Conservation (phyloP, 106 monocot genomes). For the Cymbidium sinense region DNA sequence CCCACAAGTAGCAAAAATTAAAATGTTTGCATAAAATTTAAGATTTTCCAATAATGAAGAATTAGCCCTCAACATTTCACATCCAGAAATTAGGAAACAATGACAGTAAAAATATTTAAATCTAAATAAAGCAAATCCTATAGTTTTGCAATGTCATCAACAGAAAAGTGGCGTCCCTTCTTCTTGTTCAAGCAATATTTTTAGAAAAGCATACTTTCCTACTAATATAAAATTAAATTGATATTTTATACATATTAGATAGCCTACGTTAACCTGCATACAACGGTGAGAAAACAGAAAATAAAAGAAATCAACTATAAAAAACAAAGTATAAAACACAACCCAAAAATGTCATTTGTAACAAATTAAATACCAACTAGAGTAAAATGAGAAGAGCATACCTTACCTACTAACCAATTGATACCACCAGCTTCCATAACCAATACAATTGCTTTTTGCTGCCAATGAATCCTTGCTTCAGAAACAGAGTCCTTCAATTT, state of each 20-base stretch:
- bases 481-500: slow-evolving; percentile 22
- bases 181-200: background rate
- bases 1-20: background rate
- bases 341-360: background rate
- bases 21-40: background rate
- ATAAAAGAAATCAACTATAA: background rate
- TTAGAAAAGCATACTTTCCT: background rate
- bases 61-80: background rate
- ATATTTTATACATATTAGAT: background rate
- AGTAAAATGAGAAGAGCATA: slow-evolving; percentile 21
- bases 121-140: background rate
- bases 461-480: slow-evolving; percentile 50
- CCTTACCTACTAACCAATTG: slow-evolving; percentile 99
- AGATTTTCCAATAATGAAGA: background rate
- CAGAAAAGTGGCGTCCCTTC: no score
- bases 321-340: background rate
- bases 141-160: background rate
- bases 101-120: background rate
- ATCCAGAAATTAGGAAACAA: background rate
- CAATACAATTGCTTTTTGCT: slow-evolving; percentile 59
- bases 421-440: slow-evolving; percentile 99
- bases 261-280: background rate
- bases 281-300: background rate
- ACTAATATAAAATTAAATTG: background rate
- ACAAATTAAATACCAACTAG: background rate